Conservation (phyloP, 2,329 filamentous ascomycete genomes). For the Ceratocystis cubensis region DNA sequence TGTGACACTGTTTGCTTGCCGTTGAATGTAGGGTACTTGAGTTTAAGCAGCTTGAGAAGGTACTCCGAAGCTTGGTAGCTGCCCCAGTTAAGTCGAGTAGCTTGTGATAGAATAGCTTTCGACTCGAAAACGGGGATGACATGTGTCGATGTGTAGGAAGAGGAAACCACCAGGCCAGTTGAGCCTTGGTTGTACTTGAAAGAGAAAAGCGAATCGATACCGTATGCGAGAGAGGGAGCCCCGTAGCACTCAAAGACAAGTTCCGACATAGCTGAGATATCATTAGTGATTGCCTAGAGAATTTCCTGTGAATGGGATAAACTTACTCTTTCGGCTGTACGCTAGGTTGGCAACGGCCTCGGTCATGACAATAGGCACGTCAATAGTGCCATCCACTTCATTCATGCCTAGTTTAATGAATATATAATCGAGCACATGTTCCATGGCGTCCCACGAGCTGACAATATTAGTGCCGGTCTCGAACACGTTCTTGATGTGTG, state of each 20-base stretch:
- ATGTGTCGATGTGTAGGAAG: conserved; percentile 87
- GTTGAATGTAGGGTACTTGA: conserved; percentile 86
- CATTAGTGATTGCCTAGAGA: background rate
- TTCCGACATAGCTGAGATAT: conserved; percentile 71
- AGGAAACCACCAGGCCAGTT: conserved; percentile 80
- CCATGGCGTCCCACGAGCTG: conserved; percentile 96
- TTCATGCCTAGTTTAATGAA: conserved; percentile 91
- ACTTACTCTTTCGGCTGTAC: conserved; percentile 76
- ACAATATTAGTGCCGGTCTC: conserved; percentile 83
- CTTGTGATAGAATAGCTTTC: conserved; percentile 72
- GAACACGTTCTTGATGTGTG: conserved; percentile 82
- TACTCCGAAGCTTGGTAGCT: conserved; percentile 84
- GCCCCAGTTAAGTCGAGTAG: conserved; percentile 88
- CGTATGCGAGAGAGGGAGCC: conserved; percentile 80
- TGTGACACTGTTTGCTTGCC: conserved; percentile 78
- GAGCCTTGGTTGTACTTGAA: conserved; percentile 83
- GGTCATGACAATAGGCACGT: conserved; percentile 85
- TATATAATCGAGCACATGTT: conserved; percentile 83
- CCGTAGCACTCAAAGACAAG: conserved; percentile 94
- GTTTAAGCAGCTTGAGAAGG: conserved; percentile 69
- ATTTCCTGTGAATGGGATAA: background rate
- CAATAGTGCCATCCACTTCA: conserved; percentile 57
- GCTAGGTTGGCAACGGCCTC: conserved; percentile 84
- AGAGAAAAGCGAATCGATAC: conserved; percentile 92
- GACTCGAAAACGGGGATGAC: conserved; percentile 84